Evolutionary conservation across 768 basidiomycete species (phyloP).

Genomic region (Chalciporus chontae): DNA sequence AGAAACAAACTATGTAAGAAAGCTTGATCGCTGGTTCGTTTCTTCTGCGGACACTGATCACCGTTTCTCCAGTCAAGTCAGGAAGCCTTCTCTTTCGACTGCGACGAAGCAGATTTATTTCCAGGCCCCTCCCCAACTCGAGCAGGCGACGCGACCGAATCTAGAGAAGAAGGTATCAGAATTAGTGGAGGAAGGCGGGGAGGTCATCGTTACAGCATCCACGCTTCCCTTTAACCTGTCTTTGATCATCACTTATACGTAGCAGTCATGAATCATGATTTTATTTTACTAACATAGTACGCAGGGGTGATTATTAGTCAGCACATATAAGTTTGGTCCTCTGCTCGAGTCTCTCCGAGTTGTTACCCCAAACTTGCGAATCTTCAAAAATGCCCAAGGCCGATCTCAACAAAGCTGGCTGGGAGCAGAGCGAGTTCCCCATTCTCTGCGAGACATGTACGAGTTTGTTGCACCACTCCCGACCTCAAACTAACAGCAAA

Average conservation of each 20-base stretch:
- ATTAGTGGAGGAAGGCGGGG: conserved; percentile 70
- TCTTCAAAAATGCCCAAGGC: conserved; percentile 62
- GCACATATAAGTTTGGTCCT: conserved; percentile 6
- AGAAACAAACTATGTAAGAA: conserved; percentile 85
- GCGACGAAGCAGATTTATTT: conserved; percentile 80
- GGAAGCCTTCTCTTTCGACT: conserved; percentile 88
- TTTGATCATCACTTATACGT: conserved; percentile 56
- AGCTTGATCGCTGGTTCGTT: conserved; percentile 9
- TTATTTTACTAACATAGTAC: no score
- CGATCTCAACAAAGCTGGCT: conserved; percentile 94
- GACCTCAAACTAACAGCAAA: conserved; percentile 3
- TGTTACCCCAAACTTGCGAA: not conserved
- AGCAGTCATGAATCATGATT: no score
- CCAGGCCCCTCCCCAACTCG: conserved; percentile 90
- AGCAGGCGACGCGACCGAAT: conserved; percentile 87
- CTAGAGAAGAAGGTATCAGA: conserved; percentile 83
- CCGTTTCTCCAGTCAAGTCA: conserved; percentile 73
- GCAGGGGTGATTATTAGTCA: conserved; percentile 28
- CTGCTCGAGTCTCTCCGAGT: not conserved
- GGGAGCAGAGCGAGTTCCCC: conserved; percentile 92
- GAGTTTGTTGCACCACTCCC: not conserved
- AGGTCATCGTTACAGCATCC: conserved; percentile 84
- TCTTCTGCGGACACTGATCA: not conserved
- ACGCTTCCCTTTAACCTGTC: conserved; percentile 85
- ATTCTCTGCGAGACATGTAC: conserved; percentile 91